Evolutionary conservation across 805 yeast genomes (phyloP).

Genomic region (Komagataella phaffii): DNA sequence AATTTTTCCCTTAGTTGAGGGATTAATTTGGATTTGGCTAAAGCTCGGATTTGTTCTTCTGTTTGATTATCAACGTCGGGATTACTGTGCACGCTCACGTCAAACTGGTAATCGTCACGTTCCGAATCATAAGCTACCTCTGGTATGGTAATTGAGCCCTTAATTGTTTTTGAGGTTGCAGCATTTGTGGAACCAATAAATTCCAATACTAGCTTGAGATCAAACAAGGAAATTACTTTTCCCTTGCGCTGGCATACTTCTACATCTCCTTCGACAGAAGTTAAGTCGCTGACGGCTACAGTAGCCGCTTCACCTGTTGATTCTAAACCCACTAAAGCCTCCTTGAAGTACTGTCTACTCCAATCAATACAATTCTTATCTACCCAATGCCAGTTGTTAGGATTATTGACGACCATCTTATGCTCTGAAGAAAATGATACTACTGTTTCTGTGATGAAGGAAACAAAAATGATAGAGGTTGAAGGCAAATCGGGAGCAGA

Average conservation of each 20-base stretch:
- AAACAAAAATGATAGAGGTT: not conserved
- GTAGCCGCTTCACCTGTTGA: constrained; percentile 17
- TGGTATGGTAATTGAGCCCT: constrained; percentile 74
- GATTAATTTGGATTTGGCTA: constrained; percentile 36
- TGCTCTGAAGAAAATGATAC: too few species aligned
- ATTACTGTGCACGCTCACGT: constrained; percentile 46
- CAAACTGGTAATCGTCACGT: constrained; percentile 75
- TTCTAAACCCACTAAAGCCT: constrained; percentile 39
- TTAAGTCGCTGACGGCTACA: constrained; percentile 28
- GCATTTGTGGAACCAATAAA: constrained; percentile 34
- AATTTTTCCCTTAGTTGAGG: constrained; percentile 58
- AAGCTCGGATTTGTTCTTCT: constrained; percentile 38
- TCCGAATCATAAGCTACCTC: constrained; percentile 92
- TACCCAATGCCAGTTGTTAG: constrained; percentile 99
- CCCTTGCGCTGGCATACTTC: constrained; percentile 97
- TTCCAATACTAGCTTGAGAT: constrained; percentile 53
- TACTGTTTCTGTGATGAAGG: not conserved
- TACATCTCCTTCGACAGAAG: constrained; percentile 82
- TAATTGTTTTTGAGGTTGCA: constrained; percentile 25
- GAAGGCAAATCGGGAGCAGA: not conserved
- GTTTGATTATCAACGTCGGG: constrained; percentile 27
- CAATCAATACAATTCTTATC: constrained; percentile 93
- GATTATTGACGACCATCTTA: constrained; percentile 85
- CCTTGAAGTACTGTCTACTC: constrained; percentile 67
- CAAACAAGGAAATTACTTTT: constrained; percentile 84